Base-by-base conservation (phyloP, 2,329 filamentous ascomycete species). In the Sclerotiophoma versabilis region DNA sequence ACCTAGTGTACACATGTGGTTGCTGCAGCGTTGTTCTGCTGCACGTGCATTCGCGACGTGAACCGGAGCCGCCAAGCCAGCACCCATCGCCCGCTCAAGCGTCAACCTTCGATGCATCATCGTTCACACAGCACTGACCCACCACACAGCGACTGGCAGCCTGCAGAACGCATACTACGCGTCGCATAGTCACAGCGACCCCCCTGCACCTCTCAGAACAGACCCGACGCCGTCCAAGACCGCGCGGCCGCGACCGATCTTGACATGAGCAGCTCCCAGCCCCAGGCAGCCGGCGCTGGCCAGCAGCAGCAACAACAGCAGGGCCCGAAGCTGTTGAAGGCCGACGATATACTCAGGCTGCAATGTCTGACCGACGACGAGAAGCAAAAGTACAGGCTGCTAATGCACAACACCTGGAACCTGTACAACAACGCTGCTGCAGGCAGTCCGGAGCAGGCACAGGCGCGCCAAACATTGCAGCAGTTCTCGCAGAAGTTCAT, bases 381-480 rank as follows among this genome's bases (percentile, higher is more conserved):
- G 62, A 87, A 86, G 72, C 71, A 77, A 37, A 80, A 83, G 60
- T 85, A 85, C 64, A 81, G 81, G 52, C 73, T 78, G 42, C 75
- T 81, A 17, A 79, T 87, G 57, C 77, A 79, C 51, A 80, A 76
- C 56, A 76, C 84, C 43, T 87, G 84, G 83, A 77, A 79, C 25
- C 70, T 78, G 26, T 75, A 83, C 44, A 80, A 83, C 54, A 77
- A 66, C 34, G 77, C 78, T 33, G 76, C 82, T 11, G 72, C 75
- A 27, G 79, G 80, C 47, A 82, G 77, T 45, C 66, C 75, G 1
- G 80, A 84, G 54, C 80, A 84, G 61, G 76, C 77, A 50, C 73
- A 75, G 34, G 83, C 81, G 11, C 79, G 81, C 44, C 71, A 76
- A 23, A 82, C 81, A 59, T 76, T 86, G 17, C 75, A 79, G 12